These are phyloP conservation scores for Fusarium sp. DNA, from an alignment of 2,329 filamentous ascomycete genomes.

Conservation along the genomic window DNA sequence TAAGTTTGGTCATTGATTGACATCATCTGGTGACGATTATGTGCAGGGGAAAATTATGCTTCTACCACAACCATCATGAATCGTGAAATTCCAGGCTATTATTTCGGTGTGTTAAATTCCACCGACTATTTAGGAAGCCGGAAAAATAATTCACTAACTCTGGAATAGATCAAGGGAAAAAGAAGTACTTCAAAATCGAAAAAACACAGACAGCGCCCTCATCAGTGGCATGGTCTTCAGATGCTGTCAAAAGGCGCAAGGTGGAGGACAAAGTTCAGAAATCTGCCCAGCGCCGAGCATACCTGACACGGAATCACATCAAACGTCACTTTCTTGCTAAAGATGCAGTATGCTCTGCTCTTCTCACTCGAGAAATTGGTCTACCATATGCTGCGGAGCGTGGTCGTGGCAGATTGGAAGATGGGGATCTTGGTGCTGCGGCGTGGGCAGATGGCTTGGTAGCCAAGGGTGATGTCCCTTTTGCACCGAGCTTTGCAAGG, in stretches of 20 bases:
- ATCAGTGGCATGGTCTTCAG: slow-evolving; percentile 64
- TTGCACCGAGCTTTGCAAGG: slow-evolving; percentile 47
- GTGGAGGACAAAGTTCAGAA: slow-evolving; percentile 53
- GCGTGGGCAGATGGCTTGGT: slow-evolving; percentile 55
- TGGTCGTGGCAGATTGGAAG: slow-evolving; percentile 39
- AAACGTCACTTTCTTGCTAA: slow-evolving; percentile 51
- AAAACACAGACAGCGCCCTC: slow-evolving; percentile 64
- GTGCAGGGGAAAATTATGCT: background rate
- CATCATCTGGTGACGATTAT: background rate
- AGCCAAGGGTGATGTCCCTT: slow-evolving; percentile 54
- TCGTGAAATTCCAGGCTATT: slow-evolving; percentile 63
- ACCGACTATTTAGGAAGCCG: background rate
- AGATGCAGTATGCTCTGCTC: slow-evolving; percentile 48
- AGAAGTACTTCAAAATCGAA: slow-evolving; percentile 76
- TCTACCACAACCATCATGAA: slow-evolving; percentile 43
- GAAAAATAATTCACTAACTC: background rate
- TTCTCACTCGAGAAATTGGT: slow-evolving; percentile 47
- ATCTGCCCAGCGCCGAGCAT: slow-evolving; percentile 43
- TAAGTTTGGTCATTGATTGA: background rate
- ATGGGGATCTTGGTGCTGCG: slow-evolving; percentile 46
- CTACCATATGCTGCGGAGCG: slow-evolving; percentile 24
- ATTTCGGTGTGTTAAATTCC: slow-evolving; percentile 57
- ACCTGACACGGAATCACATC: slow-evolving; percentile 53
- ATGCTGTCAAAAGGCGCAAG: slow-evolving; percentile 67
- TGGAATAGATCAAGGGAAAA: slow-evolving; percentile 63